Base-by-base conservation (phyloP, 2,329 filamentous ascomycete genomes). In the Pseudopyrenochaeta lycopersici region DNA sequence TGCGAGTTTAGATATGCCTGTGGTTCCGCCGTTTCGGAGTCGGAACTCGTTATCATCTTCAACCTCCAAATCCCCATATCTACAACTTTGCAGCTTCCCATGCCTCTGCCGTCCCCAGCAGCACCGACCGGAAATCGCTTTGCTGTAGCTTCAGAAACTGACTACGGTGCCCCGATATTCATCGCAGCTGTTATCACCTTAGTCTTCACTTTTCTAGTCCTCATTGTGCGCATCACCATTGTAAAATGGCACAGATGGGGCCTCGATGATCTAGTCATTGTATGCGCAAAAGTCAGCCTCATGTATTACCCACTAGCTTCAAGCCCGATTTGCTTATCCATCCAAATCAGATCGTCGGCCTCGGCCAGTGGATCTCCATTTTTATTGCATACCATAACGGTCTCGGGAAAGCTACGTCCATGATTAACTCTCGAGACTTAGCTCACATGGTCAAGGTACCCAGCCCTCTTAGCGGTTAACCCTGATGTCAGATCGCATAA, bases 141-240 rank as follows among this genome's bases (percentile, higher is more conserved):
- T 39, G 36, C 36, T 39, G 17, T 39, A 39, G 36, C 18, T 39
- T 39, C 36, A 39, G 36, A 39, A 21, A 39, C 36, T 10, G 36
- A 39, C 36, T 39, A 39, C 17, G 36, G 36, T 39, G 36, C 36
- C 14, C 36, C 36, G n/a, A 39, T 39, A 39, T 39, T 39, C 36
- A 39, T 39, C 36, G 36, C 36, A 21, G 36, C 36, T 39, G 36
- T 39, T 39, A 39, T 39, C 36, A 39, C 36, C 36, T 39, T 39
- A 39, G 36, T 39, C 36, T 39, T 39, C 36, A 39, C 36, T 39
- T 39, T 21, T 21, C 36, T 39, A 39, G 36, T 39, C 15, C 36
- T 39, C 15, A 39, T 39, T 15, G 36, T 39, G 15, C 36, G 36
- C 15, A 39, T 39, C 36, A 39, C 36, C 36, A 21, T 39, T 39